Percentiles rank a stretch among this genome's conserved stretches.
These are phyloP conservation scores for Colletotrichum godetiae DNA, from an alignment of 2,329 filamentous ascomycete species.

Conservation along the genomic window DNA sequence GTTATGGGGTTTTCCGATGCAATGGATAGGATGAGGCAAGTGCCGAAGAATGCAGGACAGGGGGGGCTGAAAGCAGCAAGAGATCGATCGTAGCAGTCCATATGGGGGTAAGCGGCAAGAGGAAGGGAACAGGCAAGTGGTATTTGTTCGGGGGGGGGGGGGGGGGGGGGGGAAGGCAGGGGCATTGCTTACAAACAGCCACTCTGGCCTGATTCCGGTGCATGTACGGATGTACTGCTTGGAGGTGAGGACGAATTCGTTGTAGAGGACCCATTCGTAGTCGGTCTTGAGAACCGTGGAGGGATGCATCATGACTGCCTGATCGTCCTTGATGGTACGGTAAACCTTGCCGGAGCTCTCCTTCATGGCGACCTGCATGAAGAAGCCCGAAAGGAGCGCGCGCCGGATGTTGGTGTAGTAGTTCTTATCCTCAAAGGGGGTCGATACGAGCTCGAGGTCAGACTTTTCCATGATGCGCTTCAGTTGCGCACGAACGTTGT, in stretches of 20 bases:
- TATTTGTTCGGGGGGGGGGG: background rate
- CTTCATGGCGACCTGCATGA: slow-evolving; percentile 99
- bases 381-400: slow-evolving; percentile 93
- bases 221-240: slow-evolving; percentile 99
- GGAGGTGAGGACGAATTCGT: slow-evolving; percentile 96
- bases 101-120: background rate
- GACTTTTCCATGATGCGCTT: slow-evolving; percentile 97
- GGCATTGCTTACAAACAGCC: slow-evolving; percentile 78
- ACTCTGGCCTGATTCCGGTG: slow-evolving; percentile 91
- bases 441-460: slow-evolving; percentile 86
- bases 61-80: background rate
- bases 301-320: slow-evolving; percentile 92
- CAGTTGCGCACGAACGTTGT: slow-evolving; percentile 92
- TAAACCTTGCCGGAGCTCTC: slow-evolving; percentile 91
- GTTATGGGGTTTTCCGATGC: background rate
- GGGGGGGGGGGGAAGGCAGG: background rate
- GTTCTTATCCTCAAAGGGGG: slow-evolving; percentile 92
- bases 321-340: slow-evolving; percentile 95
- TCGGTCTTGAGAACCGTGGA: slow-evolving; percentile 90
- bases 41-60: slow-evolving; percentile 5
- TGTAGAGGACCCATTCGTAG: slow-evolving; percentile 97
- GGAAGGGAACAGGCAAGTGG: background rate
- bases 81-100: background rate
- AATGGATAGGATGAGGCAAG: slow-evolving; percentile 4
- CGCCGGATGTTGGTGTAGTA: slow-evolving; percentile 98